Percentiles rank a stretch among this genome's conserved stretches.
These are phyloP conservation scores for Penicillium steckii DNA, from an alignment of 495 filamentous ascomycete genomes.

Conservation along the genomic window DNA sequence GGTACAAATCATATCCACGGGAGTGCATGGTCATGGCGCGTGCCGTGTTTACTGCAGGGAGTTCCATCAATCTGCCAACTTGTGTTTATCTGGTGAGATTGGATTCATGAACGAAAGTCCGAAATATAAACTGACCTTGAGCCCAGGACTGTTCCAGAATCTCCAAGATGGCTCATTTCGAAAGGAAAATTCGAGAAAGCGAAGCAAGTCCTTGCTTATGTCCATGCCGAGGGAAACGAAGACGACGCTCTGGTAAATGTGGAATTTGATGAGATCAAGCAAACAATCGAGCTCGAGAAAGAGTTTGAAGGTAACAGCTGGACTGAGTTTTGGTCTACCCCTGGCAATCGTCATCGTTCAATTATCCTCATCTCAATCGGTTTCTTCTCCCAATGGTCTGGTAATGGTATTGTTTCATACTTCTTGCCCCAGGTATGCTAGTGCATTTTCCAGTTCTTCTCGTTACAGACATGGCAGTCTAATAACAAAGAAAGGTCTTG, in stretches of 20 bases:
- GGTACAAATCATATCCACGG: conserved; percentile 35
- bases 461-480: not conserved
- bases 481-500: conserved; percentile 42
- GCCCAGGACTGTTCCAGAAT: conserved; percentile 44
- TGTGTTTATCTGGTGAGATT: conserved; percentile 41
- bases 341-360: conserved; percentile 64
- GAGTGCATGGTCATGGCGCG: conserved; percentile 50
- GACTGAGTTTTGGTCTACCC: conserved; percentile 60
- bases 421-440: conserved; percentile 36
- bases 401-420: conserved; percentile 41
- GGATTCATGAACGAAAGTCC: not conserved
- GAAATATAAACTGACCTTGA: not conserved
- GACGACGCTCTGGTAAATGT: conserved; percentile 16
- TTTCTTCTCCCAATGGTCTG: conserved; percentile 50
- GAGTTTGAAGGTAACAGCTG: conserved; percentile 27
- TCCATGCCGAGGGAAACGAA: conserved; percentile 26
- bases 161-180: conserved; percentile 34
- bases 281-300: conserved; percentile 27
- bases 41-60: conserved; percentile 47
- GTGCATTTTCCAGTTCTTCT: too few relatives aligned
- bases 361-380: conserved; percentile 57
- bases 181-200: conserved; percentile 31
- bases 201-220: conserved; percentile 26
- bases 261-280: conserved; percentile 28
- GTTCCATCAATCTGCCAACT: conserved; percentile 46